A percentile compares a stretch with the other conserved stretches of the same genome.
Conservation (phyloP, 2,329 filamentous ascomycete species). For the Beauveria sp. region DNA sequence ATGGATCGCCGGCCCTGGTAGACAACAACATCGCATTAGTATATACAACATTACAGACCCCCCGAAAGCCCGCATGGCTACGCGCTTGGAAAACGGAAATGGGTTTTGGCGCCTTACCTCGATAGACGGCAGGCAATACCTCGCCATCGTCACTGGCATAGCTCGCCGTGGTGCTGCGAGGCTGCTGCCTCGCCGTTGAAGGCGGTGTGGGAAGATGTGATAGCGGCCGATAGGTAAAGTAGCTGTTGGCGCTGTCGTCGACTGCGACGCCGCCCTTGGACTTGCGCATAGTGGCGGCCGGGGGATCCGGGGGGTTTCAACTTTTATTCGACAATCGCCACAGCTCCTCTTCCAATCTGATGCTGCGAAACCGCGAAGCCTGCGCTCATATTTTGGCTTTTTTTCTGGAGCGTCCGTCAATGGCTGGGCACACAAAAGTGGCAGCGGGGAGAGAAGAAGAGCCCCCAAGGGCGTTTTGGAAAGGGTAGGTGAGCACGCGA, state of each 20-base stretch:
- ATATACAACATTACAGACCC: not conserved
- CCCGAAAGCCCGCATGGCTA: too few species aligned
- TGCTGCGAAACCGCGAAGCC: not conserved
- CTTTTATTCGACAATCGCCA: not conserved
- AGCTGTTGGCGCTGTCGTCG: slow-evolving; percentile 37
- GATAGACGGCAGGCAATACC: slow-evolving; percentile 27
- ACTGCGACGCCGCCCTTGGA: slow-evolving; percentile 15
- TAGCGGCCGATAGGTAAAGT: slow-evolving; percentile 59
- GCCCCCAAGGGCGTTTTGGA: not conserved
- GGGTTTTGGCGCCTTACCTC: slow-evolving; percentile 24
- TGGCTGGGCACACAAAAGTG: not conserved
- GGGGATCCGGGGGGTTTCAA: too few species aligned
- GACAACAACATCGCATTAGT: not conserved
- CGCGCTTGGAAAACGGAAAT: too few species aligned
- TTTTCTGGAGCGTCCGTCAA: not conserved
- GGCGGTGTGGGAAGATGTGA: slow-evolving; percentile 63
- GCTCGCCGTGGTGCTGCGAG: slow-evolving; percentile 24
- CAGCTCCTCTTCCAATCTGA: slow-evolving; percentile 6
- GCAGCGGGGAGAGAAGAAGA: not conserved
- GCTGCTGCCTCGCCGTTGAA: slow-evolving; percentile 40
- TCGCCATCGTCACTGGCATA: slow-evolving; percentile 34
- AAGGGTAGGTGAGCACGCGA: slow-evolving; percentile 6
- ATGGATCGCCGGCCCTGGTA: slow-evolving; percentile 55
- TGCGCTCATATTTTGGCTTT: slow-evolving; percentile 11
- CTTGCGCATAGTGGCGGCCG: slow-evolving; percentile 13